Percentiles rank a stretch among this genome's conserved stretches.
Evolutionary conservation across 495 filamentous ascomycete genomes (phyloP).

Genomic region (Lasiosphaeria miniovina): DNA sequence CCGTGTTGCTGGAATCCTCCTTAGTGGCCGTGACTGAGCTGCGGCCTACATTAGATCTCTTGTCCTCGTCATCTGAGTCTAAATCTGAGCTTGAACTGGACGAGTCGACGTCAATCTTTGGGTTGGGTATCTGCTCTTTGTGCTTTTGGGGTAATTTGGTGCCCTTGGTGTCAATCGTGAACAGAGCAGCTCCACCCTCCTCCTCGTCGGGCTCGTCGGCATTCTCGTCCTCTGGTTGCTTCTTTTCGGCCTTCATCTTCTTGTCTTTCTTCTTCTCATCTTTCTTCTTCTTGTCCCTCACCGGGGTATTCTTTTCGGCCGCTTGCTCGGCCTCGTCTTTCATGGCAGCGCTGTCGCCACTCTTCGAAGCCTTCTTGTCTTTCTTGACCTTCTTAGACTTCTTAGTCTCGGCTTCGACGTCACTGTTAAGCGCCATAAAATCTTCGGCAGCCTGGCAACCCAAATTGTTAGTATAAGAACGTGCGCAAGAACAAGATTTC

Average conservation of each 20-base stretch:
- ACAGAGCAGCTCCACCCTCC: background rate
- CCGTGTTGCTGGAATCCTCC: no score
- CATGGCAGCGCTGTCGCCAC: no score
- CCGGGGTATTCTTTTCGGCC: no score
- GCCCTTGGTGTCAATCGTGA: constrained; percentile 4
- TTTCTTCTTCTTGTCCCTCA: constrained; percentile 2
- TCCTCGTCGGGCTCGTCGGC: constrained; percentile 1
- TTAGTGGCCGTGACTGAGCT: no score
- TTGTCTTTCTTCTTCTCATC: constrained; percentile 8
- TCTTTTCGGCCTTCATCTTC: background rate
- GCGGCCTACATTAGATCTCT: background rate
- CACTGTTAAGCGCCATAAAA: constrained; percentile 5
- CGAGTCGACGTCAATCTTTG: background rate
- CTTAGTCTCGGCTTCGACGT: constrained; percentile 2
- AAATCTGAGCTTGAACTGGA: constrained; percentile 4
- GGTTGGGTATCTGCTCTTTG: background rate
- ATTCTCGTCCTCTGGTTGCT: background rate
- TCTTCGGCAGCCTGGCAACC: constrained; percentile 4
- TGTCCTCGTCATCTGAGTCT: background rate
- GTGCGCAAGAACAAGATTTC: background rate
- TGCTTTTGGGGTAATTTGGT: background rate
- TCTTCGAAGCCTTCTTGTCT: background rate
- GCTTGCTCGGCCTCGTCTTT: no score
- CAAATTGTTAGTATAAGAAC: background rate
- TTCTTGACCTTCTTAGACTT: constrained; percentile 8